These are phyloP conservation scores for Sporothrix pseudoabietina DNA, from an alignment of 2,329 filamentous ascomycete species.

Conservation along the genomic window DNA sequence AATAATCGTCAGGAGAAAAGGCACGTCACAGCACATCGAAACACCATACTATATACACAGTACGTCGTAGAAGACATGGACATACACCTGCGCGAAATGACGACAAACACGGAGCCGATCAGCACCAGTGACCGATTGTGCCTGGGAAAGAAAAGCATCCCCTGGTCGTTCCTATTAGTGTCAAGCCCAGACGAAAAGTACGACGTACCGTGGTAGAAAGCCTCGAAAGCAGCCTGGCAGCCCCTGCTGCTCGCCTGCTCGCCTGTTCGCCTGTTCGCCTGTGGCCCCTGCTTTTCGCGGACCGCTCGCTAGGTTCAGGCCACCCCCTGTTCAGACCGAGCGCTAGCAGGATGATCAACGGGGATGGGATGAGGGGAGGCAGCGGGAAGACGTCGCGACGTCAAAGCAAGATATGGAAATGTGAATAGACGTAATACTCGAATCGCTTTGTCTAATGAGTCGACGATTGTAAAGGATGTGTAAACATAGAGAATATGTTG, in stretches of 20 bases:
- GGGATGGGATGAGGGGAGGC: background rate
- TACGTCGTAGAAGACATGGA: background rate
- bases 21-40: background rate
- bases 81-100: conserved; percentile 17
- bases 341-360: conserved; percentile 19
- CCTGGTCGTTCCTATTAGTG: background rate
- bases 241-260: too few relatives aligned
- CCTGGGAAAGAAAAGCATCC: conserved; percentile 20
- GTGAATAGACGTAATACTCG: background rate
- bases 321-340: background rate
- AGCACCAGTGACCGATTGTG: conserved; percentile 1
- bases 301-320: background rate
- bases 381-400: background rate
- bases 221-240: too few relatives aligned
- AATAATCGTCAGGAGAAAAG: background rate
- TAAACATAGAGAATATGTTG: background rate
- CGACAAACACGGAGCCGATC: conserved; percentile 21
- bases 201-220: too few relatives aligned
- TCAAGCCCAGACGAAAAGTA: background rate
- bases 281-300: background rate
- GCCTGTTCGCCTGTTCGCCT: too few relatives aligned
- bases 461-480: background rate
- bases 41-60: too few relatives aligned
- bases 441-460: background rate
- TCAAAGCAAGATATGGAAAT: background rate